phyloP scores from a whole-genome alignment of 129 eudicot species.

The Arctium minus region DNA sequence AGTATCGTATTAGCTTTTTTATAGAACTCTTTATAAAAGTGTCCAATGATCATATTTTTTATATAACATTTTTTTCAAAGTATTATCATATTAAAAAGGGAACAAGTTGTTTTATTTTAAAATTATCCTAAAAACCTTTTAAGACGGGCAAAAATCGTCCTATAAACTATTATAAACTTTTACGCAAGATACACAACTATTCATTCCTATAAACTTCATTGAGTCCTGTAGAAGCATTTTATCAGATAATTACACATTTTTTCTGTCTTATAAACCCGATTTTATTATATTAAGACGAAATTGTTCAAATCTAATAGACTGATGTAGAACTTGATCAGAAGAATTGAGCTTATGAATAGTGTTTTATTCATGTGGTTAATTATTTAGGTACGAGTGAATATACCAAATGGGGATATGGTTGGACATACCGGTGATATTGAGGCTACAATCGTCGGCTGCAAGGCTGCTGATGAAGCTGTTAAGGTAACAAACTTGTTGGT shows the following conservation, averaged over 20 bases:
- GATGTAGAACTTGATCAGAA: neutral
- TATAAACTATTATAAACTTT: neutral
- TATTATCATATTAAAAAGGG: neutral
- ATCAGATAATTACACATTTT: neutral
- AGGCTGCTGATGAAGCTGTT: conserved; percentile 86
- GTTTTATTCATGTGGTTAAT: neutral
- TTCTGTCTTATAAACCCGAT: neutral
- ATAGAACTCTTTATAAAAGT: too few species aligned
- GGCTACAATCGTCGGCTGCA: conserved; percentile 70
- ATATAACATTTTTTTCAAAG: neutral
- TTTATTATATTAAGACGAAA: neutral
- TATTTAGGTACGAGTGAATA: conserved; percentile 63
- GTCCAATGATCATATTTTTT: neutral
- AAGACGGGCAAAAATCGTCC: neutral
- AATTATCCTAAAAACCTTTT: neutral
- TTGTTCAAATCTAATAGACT: neutral
- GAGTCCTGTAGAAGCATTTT: neutral
- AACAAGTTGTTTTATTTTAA: too few species aligned
- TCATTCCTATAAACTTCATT: too few species aligned
- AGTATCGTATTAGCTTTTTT: too few species aligned
- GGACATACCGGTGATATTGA: conserved; percentile 82
- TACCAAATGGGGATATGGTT: conserved; percentile 80
- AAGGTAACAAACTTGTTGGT: conserved; percentile 41
- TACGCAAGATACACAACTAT: neutral
- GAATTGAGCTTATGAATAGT: neutral